Base-by-base conservation (phyloP, 2,329 filamentous ascomycete species). In the Calonectria leucothoes region DNA sequence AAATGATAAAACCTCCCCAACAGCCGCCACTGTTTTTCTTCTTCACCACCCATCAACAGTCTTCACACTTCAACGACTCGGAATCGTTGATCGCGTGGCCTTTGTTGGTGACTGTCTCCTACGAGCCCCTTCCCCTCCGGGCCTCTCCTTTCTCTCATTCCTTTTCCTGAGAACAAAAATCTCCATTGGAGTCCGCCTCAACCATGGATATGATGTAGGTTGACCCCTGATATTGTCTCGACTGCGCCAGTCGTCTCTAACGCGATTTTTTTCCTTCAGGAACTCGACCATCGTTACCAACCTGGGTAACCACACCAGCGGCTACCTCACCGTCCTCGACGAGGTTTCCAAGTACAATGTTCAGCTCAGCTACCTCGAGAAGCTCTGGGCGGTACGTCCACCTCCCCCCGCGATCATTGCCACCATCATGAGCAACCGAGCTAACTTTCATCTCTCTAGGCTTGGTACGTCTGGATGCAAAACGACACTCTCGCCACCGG, bases 401-500 rank as follows among this genome's bases (percentile, higher is more conserved):
- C 83, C 90, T 90, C 74, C 69, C 75, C 49, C 69, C 57, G 35
- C 51, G 42, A 63, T 57, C 48, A 27, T 31, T 39, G 29, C 35
- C 39, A 15, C 76, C 35, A 69, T 17, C 15, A 7, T 15, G 39
- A 51, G 42, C 20, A 66, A 51, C 20, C 37, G 76, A 67, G 73
- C 74, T 77, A 73, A 81, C 72, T 57, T 33, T 23, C 6, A 33
- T 68, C 25, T n/a, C 33, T 25, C 12, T 37, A 92, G 86, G 93
- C 95, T 49, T 98, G 95, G 96, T 99, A 99, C 85, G 91, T 96
- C 20, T 99, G 93, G 90, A 98, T 98, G 94, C 95, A 98, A 85
- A 99, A 99, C 85, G 97, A 99, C 87, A 93, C 94, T 69, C 92
- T 99, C 75, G 97, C 97, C 73, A 99, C 97, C 4, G 97, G 97